Conservation (phyloP, 192 early-diverging fungal species). For the Chytriomyces hyalinus region DNA sequence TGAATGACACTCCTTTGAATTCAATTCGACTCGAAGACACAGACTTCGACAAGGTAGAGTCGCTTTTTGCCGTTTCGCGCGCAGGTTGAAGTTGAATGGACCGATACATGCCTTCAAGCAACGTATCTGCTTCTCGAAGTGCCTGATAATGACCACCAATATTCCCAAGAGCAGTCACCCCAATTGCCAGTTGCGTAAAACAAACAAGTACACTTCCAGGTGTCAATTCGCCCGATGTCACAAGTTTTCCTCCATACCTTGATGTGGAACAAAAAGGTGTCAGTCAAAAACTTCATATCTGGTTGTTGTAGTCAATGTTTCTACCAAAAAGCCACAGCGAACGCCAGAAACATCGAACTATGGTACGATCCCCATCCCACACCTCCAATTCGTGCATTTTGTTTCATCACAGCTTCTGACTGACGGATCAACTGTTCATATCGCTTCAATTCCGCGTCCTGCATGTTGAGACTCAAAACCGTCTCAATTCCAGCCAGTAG, state of each 20-base stretch:
- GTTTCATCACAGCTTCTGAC: background rate
- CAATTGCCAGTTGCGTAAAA: constrained; percentile 13
- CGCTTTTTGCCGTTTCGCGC: background rate
- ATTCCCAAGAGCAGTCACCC: constrained; percentile 19
- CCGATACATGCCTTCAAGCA: background rate
- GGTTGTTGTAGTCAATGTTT: too few species aligned
- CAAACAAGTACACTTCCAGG: constrained; percentile 5
- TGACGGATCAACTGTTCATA: background rate
- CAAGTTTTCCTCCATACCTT: background rate
- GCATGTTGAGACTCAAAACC: constrained; percentile 12
- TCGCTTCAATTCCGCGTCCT: background rate
- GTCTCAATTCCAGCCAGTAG: background rate
- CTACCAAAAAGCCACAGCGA: constrained; percentile 13
- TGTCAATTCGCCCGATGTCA: background rate
- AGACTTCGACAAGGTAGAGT: background rate
- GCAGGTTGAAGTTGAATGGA: background rate
- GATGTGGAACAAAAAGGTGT: too few species aligned
- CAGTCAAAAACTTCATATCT: too few species aligned
- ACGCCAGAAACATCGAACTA: constrained; percentile 15
- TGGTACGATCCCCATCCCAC: constrained; percentile 18
- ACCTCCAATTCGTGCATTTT: background rate
- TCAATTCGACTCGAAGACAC: constrained; percentile 41
- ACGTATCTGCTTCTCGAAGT: background rate
- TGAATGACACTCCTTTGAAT: constrained; percentile 77
- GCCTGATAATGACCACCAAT: constrained; percentile 4